Evolutionary conservation across 805 yeast species (phyloP).

Genomic region (Pichia occidentalis): DNA sequence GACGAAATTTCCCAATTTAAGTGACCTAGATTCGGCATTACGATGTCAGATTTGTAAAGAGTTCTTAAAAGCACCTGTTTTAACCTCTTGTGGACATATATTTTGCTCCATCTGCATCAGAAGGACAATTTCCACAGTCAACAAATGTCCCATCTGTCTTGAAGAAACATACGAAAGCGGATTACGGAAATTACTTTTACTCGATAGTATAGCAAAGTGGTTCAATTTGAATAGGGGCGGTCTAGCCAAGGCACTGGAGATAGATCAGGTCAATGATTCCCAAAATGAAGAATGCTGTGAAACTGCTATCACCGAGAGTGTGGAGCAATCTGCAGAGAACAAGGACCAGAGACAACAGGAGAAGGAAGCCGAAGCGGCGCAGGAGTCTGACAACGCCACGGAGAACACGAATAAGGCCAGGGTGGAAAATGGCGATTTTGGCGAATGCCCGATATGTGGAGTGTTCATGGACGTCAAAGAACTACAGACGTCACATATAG

Average conservation of each 20-base stretch:
- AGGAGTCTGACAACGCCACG: too few species aligned
- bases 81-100: conserved; percentile 81
- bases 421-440: conserved; percentile 26
- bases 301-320: conserved; percentile 20
- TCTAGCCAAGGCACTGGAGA: conserved; percentile 29
- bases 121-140: conserved; percentile 51
- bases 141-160: conserved; percentile 74
- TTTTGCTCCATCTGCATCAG: conserved; percentile 87
- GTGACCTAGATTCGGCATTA: conserved; percentile 60
- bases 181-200: conserved; percentile 54
- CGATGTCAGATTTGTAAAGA: conserved; percentile 90
- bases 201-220: conserved; percentile 66
- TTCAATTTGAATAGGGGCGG: conserved; percentile 38
- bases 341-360: too few species aligned
- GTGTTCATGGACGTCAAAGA: conserved; percentile 46
- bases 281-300: conserved; percentile 23
- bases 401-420: too few species aligned
- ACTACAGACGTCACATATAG: conserved; percentile 56
- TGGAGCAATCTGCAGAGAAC: too few species aligned
- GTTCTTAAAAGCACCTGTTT: conserved; percentile 67
- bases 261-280: conserved; percentile 12
- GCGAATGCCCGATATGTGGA: conserved; percentile 64
- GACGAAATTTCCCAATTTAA: conserved; percentile 48
- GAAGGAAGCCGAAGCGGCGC: too few species aligned
- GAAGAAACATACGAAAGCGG: conserved; percentile 63